Base-by-base conservation (phyloP, 1,284 basidiomycete genomes). In the Anthracocystis panici-leucophaei region DNA sequence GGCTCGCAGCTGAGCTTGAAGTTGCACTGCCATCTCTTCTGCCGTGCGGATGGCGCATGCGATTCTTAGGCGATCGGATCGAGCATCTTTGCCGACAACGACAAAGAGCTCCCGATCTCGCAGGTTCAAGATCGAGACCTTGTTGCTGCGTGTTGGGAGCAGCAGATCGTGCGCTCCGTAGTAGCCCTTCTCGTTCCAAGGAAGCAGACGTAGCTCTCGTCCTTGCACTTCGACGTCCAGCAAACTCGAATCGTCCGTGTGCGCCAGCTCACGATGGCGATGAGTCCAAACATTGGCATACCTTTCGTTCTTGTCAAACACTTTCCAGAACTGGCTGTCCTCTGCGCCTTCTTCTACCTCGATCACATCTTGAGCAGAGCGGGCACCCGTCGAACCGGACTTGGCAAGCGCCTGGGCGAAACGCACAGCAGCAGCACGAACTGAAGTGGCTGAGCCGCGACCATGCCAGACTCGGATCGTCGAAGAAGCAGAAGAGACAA, bases 381-480 rank as follows among this genome's bases (percentile, higher is more conserved):
- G 67, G 57, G 53, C 62, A 41, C 57, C 51, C 8, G 59, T 45
- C 1, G 72, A 65, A n/a, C 50, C 64, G 5, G 62, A 55, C 41
- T 62, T 66, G 40, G 69, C 67, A 11, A 77, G 60, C 20, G 75
- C 68, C 12, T 64, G 62, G 29, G 79, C 78, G 45, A 72, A 82
- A 7, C 63, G 66, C n/a, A 67, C 51, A 12, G 79, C 76, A 25
- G 60, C 65, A 25, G 61, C 62, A n/a, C 79, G 67, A 29, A 76
- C 74, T n/a, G 58, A 51, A 14, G 42, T 23, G 6, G 66, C 40
- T 6, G 77, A 63, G 50, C 81, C 82, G 11, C 57, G 41, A 18
- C 82, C 82, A 50, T 83, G 77, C 82, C 82, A 82, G 11, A 83
- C 74, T 57, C 79, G 75, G 2, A 77, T 49, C 6, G 70, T 60